Base-by-base conservation (phyloP, 371 early-diverging fungal genomes). In the Mucor sp. region DNA sequence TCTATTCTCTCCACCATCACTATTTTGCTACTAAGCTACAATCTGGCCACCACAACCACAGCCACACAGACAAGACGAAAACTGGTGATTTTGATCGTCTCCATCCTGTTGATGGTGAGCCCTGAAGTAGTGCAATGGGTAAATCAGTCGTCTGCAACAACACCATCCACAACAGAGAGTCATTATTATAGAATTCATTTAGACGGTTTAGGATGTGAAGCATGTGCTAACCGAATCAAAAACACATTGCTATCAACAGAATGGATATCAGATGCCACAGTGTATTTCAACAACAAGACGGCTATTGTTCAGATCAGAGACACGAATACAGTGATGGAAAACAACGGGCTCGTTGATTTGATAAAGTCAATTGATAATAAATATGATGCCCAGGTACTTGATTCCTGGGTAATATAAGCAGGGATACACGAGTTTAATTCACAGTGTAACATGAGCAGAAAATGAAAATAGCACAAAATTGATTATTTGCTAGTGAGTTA, bases 191-290 rank as follows among this genome's bases (percentile, higher is more conserved):
- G 75, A 44, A 39, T 85, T 25, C 66, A 62, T 8, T 53, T 86
- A 8, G 69, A 80, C 8, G 86, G 86, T 33, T 71, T 86, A 66
- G 75, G 75, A 6, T 86, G 84, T 63, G 71, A 80, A 43, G 83
- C 84, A 14, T 86, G 86, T 67, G 86, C 82, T 1, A 86, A 78
- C 50, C 73, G 82, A 37, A 76, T 86, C 12, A 79, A 78, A 47
- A 73, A 74, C 28, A 64, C 72, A 25, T 68, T 86, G 23, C 28
- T 56, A 32, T 30, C 61, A 9, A 53, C 74, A 17, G 69, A 69
- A 0, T 76, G 74, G 47, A 68, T 86, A 8, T 65, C 63, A 23
- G 56, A 64, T 23, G 79, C 69, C 0, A 73, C 62, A 9, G 77
- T 86, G 14, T 83, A 76, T 37, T 84, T 83, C 59, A 63, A 68